Percentiles rank a stretch among this genome's conserved stretches.
Conservation (phyloP, 2,329 filamentous ascomycete genomes). For the Neofusicoccum umdonicola region DNA sequence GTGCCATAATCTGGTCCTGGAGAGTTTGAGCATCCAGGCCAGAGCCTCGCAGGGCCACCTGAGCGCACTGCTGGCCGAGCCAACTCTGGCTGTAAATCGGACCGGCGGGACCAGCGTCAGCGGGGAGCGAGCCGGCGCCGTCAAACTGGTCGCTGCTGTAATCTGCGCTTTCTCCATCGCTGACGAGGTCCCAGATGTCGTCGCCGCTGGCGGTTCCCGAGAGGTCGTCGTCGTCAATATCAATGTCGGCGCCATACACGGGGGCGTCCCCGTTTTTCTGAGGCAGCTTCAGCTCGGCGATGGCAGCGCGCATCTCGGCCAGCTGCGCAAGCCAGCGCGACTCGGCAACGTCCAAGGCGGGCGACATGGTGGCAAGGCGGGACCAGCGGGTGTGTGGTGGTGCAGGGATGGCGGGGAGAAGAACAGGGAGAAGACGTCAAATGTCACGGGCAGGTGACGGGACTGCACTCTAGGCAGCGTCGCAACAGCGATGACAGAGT, state of each 20-base stretch:
- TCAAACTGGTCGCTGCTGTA: constrained; percentile 65
- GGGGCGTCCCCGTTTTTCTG: constrained; percentile 45
- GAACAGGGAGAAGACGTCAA: background rate
- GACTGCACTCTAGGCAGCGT: too few relatives aligned
- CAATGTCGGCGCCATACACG: constrained; percentile 57
- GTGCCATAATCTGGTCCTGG: constrained; percentile 71
- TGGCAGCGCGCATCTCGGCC: constrained; percentile 78
- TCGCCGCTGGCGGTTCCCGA: constrained; percentile 64
- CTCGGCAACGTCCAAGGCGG: constrained; percentile 45
- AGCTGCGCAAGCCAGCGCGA: constrained; percentile 82
- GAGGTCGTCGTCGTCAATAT: constrained; percentile 65
- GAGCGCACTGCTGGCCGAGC: constrained; percentile 67
- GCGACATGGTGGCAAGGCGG: constrained; percentile 32
- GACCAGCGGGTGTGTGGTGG: background rate
- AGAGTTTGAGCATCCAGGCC: constrained; percentile 69
- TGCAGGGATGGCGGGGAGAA: background rate
- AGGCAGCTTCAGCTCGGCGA: constrained; percentile 67
- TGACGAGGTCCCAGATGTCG: constrained; percentile 92
- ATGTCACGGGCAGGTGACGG: background rate
- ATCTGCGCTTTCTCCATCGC: constrained; percentile 66
- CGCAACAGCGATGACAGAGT: background rate
- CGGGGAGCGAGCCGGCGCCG: constrained; percentile 39
- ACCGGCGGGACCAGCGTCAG: constrained; percentile 27
- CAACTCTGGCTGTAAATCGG: constrained; percentile 61
- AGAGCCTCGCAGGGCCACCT: constrained; percentile 63